phyloP scores from a whole-genome alignment of 2,329 filamentous ascomycete genomes.

The Chaetomium strumarium region DNA sequence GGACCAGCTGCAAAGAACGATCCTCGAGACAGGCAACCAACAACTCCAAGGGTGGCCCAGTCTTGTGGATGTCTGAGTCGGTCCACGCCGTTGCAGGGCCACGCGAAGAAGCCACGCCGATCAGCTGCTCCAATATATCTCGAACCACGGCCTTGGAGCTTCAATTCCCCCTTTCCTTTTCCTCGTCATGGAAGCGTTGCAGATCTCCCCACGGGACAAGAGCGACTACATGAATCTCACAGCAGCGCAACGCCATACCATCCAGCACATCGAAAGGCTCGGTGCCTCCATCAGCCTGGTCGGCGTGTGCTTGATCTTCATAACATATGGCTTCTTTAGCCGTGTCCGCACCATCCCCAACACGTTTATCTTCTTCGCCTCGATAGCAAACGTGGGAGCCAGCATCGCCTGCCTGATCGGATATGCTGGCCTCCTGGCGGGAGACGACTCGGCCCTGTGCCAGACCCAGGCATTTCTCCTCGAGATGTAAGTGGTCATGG shows the following conservation, averaged over 20 bases:
- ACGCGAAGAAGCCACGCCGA: conserved; percentile 17
- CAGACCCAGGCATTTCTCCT: conserved; percentile 56
- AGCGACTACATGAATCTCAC: conserved; percentile 27
- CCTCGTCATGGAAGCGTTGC: conserved; percentile 17
- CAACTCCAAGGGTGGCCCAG: conserved; percentile 3
- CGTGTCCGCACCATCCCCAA: conserved; percentile 53
- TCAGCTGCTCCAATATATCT: conserved; percentile 10
- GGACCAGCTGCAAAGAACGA: conserved; percentile 8
- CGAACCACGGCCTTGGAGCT: not conserved
- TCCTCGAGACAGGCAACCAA: conserved; percentile 1
- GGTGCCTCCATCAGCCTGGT: conserved; percentile 49
- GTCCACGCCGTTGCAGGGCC: not conserved
- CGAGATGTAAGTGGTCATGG: conserved; percentile 54
- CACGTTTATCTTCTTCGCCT: conserved; percentile 57
- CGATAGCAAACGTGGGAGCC: conserved; percentile 53
- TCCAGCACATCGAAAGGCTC: conserved; percentile 38
- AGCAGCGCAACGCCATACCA: conserved; percentile 20
- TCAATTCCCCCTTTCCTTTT: conserved; percentile 1
- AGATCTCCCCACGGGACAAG: conserved; percentile 12
- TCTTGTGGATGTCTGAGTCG: conserved; percentile 3
- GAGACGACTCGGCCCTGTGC: conserved; percentile 52
- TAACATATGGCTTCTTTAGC: conserved; percentile 46
- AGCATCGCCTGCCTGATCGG: conserved; percentile 66
- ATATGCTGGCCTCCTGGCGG: conserved; percentile 53
- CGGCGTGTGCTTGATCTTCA: conserved; percentile 46